These are phyloP conservation scores for Pontederia paniculata DNA, from an alignment of 176 grass and related monocot genomes.

Conservation along the genomic window DNA sequence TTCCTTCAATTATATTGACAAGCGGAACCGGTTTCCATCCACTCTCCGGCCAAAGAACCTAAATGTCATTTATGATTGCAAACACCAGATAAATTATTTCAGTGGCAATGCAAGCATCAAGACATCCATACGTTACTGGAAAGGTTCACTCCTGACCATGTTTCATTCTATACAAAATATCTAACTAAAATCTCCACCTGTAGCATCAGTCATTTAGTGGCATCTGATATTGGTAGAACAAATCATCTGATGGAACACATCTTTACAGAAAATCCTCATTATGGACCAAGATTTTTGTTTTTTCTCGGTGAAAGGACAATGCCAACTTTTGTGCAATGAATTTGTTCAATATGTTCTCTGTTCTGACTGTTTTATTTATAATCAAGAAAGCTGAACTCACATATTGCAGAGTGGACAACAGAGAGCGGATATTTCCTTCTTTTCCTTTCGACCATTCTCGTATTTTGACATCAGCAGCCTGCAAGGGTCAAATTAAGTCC, in stretches of 20 bases:
- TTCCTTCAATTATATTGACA: slow-evolving; percentile 84
- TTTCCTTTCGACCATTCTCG: slow-evolving; percentile 83
- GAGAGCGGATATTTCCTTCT: slow-evolving; percentile 95
- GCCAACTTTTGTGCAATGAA: no score
- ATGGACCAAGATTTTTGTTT: no score
- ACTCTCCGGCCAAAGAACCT: slow-evolving; percentile 77
- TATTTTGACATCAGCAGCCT: slow-evolving; percentile 75
- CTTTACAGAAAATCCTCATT: no score
- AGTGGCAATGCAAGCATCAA: not conserved
- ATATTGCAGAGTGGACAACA: slow-evolving; percentile 87
- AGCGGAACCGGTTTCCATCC: slow-evolving; percentile 88
- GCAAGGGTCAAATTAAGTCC: slow-evolving; percentile 17
- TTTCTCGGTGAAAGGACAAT: no score
- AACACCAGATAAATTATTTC: not conserved
- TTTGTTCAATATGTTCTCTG: no score
- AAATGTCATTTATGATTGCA: slow-evolving; percentile 11
- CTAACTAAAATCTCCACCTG: no score
- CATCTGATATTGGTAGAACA: no score
- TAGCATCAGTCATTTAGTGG: no score
- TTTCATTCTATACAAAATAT: no score
- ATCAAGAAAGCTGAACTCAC: slow-evolving; percentile 41
- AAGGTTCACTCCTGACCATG: no score
- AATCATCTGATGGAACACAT: no score
- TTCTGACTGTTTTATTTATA: not conserved
- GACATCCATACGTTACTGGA: no score